Evolutionary conservation across 2,329 filamentous ascomycete genomes (phyloP), one percentile per base, ranked within the genome.

Genomic region (Thelonectria olida): DNA sequence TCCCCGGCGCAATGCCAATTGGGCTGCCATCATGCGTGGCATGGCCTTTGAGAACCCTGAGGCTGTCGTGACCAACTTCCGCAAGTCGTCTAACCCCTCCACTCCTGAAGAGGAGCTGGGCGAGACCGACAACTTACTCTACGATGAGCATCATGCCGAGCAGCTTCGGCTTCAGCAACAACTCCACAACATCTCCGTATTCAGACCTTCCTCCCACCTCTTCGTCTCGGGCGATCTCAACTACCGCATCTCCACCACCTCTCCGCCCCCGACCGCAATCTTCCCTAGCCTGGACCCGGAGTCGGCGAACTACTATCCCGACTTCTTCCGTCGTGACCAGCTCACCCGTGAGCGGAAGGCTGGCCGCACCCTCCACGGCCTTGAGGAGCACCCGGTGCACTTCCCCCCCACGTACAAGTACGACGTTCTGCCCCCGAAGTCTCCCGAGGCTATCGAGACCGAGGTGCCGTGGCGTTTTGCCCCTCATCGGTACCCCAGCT

Each of bases 341-440:
- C 84, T 98, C 20, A 89, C 81, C 2, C 83, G 86, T 48, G 93
- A 98, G 77, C 87, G 87, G 53, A 77, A 77, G 5, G 88, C 88
- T 1, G 88, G 89, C 0, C 85, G 88, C 15, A 92, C 92, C 2
- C 80, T 97, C 22, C 93, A 98, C 65, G 90, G 92, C 5, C 81
- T 99, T 31, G 79, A 81, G 9, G 96, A 99, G 78, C 86, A 89
- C 1, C 80, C 85, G 1, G 88, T 98, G 60, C 78, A 76, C 4
- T 99, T 98, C 72, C 91, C 93, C 1, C 96, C 96, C 0, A 97
- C 96, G 0, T 99, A 99, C 82, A 99, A 99, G 77, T 96, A 96
- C 75, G 83, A 84, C 31, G 76, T 84, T 31, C 67, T 62, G 64
- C 75, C 52, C 47, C 71, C 76, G 50, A 68, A 66, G 39, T 71